Base-by-base conservation (phyloP, 805 yeast genomes). In the Tetrapisispora fleetii region DNA sequence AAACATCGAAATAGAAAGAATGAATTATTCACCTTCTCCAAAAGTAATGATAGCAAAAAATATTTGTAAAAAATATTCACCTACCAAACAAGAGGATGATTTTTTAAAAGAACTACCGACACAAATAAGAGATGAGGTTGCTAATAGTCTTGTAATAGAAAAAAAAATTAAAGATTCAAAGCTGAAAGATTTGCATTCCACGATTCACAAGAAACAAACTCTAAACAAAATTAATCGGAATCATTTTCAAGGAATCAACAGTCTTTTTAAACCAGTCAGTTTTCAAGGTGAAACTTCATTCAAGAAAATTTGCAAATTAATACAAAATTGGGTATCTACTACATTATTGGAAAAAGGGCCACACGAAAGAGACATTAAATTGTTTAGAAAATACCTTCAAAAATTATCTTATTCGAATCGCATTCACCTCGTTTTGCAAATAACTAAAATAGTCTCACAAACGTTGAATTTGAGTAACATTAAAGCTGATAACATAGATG, bases 81-180 rank as follows among this genome's bases (percentile, higher is more conserved):
- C 65, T 7, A 56, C 56, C 39, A 55, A 75, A n/a, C 71, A 83
- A 35, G 88, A 87, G 56, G 71, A 80, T 74, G 77, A 74, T 2
- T 85, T 84, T 1, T 77, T 86, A 57, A 69, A 74, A 13, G 76
- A 73, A 43, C 64, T 89, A 9, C 96, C 96, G 0, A 55, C 63
- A 2, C 83, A 81, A 22, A 78, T 89, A 4, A 79, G 79, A 54
- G 54, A 64, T 1, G 96, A 89, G 55, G 58, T 89, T 1, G 70
- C 67, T 51, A 60, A 62, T 3, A 87, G 83, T 52, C 58, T 82
- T 30, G 55, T 67, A 8, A 66, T 62, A 14, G 48, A 41, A 5
- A 54, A 57, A 38, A 55, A 54, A 37, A 42, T 60, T 43, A 50
- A 53, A 37, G 35, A 57, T 52, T 45, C 62, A 49, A 49, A 55